phyloP scores from a whole-genome alignment of 176 grass and related monocot genomes.

The Tuctoria greenei region DNA sequence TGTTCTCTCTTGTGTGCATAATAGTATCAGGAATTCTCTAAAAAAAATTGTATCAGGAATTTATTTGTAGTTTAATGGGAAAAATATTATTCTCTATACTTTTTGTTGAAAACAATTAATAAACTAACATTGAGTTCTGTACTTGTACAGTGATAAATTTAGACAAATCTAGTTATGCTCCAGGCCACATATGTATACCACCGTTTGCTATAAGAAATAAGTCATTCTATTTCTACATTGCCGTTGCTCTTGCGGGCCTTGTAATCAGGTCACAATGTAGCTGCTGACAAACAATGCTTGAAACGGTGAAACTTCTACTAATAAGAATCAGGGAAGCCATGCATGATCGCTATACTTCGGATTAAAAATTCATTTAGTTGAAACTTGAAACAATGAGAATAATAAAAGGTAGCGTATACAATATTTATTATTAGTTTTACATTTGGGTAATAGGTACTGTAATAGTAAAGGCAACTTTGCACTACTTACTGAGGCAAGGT shows the following conservation, averaged over 20 bases:
- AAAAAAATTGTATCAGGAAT: background rate
- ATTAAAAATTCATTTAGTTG: background rate
- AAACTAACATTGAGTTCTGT: background rate
- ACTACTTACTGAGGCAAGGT: slow-evolving; percentile 63
- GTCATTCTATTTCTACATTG: background rate
- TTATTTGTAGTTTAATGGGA: background rate
- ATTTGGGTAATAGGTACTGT: background rate
- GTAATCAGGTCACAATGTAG: too few relatives aligned
- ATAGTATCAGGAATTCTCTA: background rate
- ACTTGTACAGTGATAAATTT: background rate
- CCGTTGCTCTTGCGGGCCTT: too few relatives aligned
- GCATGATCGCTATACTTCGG: background rate
- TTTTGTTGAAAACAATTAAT: background rate
- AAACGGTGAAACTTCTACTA: background rate
- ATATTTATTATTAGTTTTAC: background rate
- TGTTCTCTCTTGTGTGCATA: background rate
- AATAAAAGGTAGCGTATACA: background rate
- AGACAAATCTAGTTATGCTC: background rate
- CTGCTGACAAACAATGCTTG: background rate
- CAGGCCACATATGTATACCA: background rate
- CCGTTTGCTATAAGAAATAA: background rate
- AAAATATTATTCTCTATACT: background rate
- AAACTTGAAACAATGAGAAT: background rate
- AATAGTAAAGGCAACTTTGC: background rate
- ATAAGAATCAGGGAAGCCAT: background rate